These are phyloP conservation scores for Pythium rhizo-oryzae DNA, from an alignment of 352 stramenopile species.

Conservation along the genomic window DNA sequence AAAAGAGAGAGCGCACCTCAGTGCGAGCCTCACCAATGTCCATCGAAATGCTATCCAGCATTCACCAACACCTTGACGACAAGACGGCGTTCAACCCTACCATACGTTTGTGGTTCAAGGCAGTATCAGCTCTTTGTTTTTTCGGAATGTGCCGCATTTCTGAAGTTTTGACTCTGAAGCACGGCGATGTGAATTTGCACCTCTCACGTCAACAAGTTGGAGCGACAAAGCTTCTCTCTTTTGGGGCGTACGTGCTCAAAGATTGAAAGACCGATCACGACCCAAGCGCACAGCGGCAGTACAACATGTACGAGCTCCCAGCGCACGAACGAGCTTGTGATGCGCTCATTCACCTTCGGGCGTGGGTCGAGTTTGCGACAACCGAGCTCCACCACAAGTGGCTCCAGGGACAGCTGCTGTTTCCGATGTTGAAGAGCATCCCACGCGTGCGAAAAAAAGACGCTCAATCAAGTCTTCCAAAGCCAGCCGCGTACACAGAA, in stretches of 20 bases:
- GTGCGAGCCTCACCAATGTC: conserved; percentile 9
- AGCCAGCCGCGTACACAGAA: neutral
- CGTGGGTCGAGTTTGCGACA: neutral
- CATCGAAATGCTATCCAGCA: neutral
- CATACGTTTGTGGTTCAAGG: neutral
- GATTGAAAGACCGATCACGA: conserved; percentile 12
- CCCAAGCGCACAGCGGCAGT: neutral
- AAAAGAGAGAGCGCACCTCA: neutral
- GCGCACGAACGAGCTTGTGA: neutral
- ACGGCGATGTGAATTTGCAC: neutral
- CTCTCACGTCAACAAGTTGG: neutral
- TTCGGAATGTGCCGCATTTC: conserved; percentile 9
- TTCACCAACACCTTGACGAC: neutral
- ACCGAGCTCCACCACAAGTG: conserved; percentile 1
- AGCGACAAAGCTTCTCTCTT: neutral
- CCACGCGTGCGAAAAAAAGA: neutral
- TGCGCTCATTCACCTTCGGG: neutral
- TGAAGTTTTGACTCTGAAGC: neutral
- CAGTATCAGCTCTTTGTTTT: conserved; percentile 4
- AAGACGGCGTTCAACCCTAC: neutral
- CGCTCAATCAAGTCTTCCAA: neutral
- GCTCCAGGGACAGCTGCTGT: neutral
- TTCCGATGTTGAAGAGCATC: neutral
- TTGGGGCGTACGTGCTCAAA: neutral
- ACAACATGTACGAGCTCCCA: conserved; percentile 7